Conservation (phyloP, 1,139 yeast genomes). For the Hemisphaericaspora xylofermentans region DNA sequence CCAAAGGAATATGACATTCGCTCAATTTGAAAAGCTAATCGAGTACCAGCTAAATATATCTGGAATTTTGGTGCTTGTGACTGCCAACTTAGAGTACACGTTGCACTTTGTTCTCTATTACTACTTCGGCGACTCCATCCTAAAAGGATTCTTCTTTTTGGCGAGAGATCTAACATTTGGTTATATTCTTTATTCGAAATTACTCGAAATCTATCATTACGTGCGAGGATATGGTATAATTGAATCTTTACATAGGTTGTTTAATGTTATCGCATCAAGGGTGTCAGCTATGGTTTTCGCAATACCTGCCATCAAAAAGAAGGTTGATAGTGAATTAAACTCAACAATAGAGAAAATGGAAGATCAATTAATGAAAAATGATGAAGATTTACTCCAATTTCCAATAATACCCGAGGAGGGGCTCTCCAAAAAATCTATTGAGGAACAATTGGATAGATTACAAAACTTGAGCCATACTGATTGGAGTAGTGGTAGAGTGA, state of each 20-base stretch:
- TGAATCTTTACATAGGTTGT: conserved; percentile 20
- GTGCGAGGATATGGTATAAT: conserved; percentile 43
- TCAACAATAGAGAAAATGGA: conserved; percentile 53
- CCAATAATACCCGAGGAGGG: conserved; percentile 59
- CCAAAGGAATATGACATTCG: background rate
- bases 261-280: conserved; percentile 4
- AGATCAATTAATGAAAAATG: conserved; percentile 51
- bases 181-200: conserved; percentile 17
- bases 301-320: conserved; percentile 54
- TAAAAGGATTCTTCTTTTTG: conserved; percentile 18
- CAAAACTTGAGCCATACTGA: conserved; percentile 61
- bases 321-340: conserved; percentile 60
- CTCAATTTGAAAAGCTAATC: background rate
- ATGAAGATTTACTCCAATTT: conserved; percentile 47
- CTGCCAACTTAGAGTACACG: background rate
- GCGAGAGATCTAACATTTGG: conserved; percentile 28
- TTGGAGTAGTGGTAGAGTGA: conserved; percentile 82
- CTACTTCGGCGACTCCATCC: conserved; percentile 11
- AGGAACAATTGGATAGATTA: conserved; percentile 48
- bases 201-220: conserved; percentile 10
- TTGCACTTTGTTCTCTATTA: conserved; percentile 3
- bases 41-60: background rate
- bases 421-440: conserved; percentile 41
- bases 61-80: background rate
- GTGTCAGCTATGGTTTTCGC: conserved; percentile 37